These are phyloP conservation scores for Trebouxia sp. DNA, from an alignment of 139 green algal genomes.

Conservation along the genomic window DNA sequence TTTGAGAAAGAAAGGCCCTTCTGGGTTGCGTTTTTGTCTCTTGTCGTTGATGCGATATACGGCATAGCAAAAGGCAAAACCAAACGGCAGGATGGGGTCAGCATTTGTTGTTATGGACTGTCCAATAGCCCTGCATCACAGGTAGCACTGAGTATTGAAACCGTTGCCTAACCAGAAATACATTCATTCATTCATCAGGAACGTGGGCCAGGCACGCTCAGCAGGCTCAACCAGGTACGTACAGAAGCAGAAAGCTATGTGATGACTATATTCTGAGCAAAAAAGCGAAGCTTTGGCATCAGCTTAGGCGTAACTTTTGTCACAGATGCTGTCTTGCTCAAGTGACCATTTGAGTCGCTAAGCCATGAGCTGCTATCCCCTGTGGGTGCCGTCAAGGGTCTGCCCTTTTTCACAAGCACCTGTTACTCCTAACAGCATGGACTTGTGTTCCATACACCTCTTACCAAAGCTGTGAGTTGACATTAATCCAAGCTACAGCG, in stretches of 20 bases:
- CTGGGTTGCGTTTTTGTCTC: conserved; percentile 57
- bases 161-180: background rate
- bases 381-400: too few species aligned
- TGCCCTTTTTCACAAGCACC: too few species aligned
- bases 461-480: too few species aligned
- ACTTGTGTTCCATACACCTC: too few species aligned
- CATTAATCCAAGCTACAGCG: too few species aligned
- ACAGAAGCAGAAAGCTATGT: background rate
- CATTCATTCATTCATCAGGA: background rate
- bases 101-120: background rate
- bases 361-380: too few species aligned
- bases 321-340: too few species aligned
- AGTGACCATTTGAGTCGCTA: too few species aligned
- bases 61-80: conserved; percentile 50
- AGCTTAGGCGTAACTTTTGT: too few species aligned
- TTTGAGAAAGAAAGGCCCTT: conserved; percentile 69
- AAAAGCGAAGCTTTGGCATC: background rate
- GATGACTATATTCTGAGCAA: background rate
- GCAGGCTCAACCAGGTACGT: too few species aligned
- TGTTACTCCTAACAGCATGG: too few species aligned
- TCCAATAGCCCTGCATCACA: background rate
- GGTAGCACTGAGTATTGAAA: background rate
- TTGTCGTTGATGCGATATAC: conserved; percentile 64
- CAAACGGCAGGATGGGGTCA: conserved; percentile 62
- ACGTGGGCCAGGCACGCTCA: background rate